Evolutionary conservation across 2,329 filamentous ascomycete species (phyloP), one percentile per base, ranked within the genome.

Genomic region (Talaromyces sp.): DNA sequence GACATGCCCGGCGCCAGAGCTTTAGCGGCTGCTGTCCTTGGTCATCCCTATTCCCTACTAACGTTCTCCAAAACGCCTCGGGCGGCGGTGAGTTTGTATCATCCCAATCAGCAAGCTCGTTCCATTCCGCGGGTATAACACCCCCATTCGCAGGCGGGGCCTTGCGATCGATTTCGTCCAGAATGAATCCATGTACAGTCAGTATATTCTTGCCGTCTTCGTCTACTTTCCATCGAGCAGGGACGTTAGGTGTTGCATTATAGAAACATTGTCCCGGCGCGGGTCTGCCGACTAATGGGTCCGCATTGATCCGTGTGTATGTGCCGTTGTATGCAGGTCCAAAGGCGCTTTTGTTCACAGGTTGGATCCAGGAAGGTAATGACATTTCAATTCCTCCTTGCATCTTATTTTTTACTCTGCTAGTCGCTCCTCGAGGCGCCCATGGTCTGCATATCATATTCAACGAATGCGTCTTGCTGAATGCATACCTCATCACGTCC

Each of bases 41-140:
- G 9, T 37, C 19, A 41, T 58, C 46, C 19, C 56, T 22, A 22
- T 58, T 58, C 5, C 56, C 56, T n/a, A 58, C 56, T 15, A 58
- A 15, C 10, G 56, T 52, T 25, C 39, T 31, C 56, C 56, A 58
- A 28, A 53, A 58, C 5, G 33, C 11, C 3, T 57, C 46, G 3
- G 56, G 45, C 1, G 51, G 51, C 13, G 39, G 31, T 15, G 28
- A 36, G 40, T 28, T 40, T 5, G 53, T 35, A 56, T 56, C 53
- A 2, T 56, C 46, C 56, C 56, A 58, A 10, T 40, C 36, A 19
- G 46, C 56, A 11, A 53, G 35, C 15, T 53, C 41, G 63, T 58
- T 6, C 71, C 62, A 35, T 64, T 66, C 66, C 60, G 66, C 13
- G 60, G 63, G 21, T 66, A 60, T 58, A 35, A 58, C 41, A 3